Evolutionary conservation across 106 monocot species (phyloP).

Genomic region (Ottelia alismoides): DNA sequence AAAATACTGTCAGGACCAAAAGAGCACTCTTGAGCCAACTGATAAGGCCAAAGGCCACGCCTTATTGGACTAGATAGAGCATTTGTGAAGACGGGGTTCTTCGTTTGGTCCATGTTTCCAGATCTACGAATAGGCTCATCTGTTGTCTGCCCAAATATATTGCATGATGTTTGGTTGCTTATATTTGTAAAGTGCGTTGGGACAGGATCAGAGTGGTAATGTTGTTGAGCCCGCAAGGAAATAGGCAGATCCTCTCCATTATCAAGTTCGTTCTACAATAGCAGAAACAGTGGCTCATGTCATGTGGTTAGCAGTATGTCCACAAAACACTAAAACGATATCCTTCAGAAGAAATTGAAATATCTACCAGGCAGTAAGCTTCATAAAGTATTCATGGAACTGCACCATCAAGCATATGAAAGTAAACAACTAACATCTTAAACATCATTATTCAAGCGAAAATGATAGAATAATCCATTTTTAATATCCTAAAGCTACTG

Average conservation of each 20-base stretch:
- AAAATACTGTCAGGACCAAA: slow-evolving; percentile 3
- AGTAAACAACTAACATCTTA: no score
- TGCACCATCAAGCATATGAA: no score
- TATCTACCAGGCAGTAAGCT: no score
- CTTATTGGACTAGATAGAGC: slow-evolving; percentile 56
- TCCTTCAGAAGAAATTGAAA: no score
- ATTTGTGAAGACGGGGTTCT: slow-evolving; percentile 56
- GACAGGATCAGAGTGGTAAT: slow-evolving; percentile 12
- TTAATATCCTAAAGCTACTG: no score
- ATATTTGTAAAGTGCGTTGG: slow-evolving; percentile 13
- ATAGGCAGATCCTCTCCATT: slow-evolving; percentile 27
- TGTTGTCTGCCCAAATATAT: no score
- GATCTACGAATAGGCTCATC: slow-evolving; percentile 14
- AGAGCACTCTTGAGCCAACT: slow-evolving; percentile 30
- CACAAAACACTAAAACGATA: no score
- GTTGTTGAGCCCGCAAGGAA: slow-evolving; percentile 18
- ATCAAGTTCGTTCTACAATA: slow-evolving; percentile 56
- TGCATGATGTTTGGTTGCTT: slow-evolving; percentile 9
- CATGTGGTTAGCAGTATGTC: no score
- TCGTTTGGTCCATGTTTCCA: slow-evolving; percentile 31
- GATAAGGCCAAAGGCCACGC: slow-evolving; percentile 42
- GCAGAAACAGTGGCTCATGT: no score
- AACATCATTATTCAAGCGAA: no score
- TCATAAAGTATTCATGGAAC: no score
- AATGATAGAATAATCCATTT: no score